Evolutionary conservation across 768 basidiomycete genomes (phyloP).

Genomic region (Trametes punicea): DNA sequence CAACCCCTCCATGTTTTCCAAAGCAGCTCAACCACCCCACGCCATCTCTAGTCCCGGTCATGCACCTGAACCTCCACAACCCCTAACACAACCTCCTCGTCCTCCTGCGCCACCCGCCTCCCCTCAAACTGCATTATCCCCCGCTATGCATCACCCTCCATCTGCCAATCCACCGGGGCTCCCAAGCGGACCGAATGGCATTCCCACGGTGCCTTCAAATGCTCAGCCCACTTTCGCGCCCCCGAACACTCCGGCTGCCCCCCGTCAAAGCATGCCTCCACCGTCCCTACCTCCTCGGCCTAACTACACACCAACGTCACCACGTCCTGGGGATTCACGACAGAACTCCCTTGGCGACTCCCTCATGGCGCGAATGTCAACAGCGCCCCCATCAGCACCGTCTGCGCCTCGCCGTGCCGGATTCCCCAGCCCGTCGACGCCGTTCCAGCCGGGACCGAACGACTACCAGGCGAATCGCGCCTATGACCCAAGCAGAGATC

Average conservation of each 20-base stretch:
- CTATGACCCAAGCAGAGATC: conserved; percentile 1
- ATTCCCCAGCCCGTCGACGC: not conserved
- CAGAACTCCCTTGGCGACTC: conserved; percentile 2
- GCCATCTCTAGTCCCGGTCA: not conserved
- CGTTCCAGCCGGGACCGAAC: not conserved
- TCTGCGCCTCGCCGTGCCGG: not conserved
- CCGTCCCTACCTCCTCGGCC: not conserved
- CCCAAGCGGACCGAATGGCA: not conserved
- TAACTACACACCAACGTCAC: not conserved
- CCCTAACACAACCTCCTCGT: not conserved
- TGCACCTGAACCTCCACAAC: not conserved
- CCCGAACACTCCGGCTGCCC: not conserved
- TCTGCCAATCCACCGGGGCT: not conserved
- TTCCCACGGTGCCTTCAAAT: not conserved
- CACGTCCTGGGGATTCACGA: not conserved
- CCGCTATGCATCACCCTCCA: not conserved
- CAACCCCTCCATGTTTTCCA: not conserved
- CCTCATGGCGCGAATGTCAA: conserved; percentile 10
- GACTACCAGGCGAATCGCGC: not conserved
- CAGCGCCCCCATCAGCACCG: not conserved
- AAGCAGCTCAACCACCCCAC: not conserved
- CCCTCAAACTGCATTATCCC: not conserved
- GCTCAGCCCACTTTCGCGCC: not conserved
- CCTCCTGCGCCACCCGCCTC: not conserved
- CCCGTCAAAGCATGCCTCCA: not conserved